phyloP scores from a whole-genome alignment of 371 early-diverging fungal genomes.

The Rhizopus delemar region DNA sequence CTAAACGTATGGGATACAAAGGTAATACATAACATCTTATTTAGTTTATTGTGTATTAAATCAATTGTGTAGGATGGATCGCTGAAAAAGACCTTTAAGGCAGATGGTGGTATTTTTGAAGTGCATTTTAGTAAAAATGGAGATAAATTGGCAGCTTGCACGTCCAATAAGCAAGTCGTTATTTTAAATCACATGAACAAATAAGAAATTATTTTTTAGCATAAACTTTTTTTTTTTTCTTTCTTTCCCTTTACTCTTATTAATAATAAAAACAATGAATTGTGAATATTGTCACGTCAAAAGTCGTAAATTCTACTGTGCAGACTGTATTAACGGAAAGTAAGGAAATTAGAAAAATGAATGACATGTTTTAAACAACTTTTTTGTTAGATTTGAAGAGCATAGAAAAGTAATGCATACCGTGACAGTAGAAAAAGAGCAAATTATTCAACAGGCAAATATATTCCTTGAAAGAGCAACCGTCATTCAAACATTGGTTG shows the following conservation, averaged over 20 bases:
- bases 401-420: constrained; percentile 41
- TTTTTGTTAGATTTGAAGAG: constrained; percentile 37
- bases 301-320: constrained; percentile 47
- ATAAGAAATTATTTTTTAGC: background rate
- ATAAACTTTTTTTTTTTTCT: background rate
- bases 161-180: constrained; percentile 53
- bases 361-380: background rate
- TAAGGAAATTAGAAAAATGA: constrained; percentile 10
- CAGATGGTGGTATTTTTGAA: constrained; percentile 78
- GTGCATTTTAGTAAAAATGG: constrained; percentile 72
- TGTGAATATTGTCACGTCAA: constrained; percentile 48
- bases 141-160: constrained; percentile 55
- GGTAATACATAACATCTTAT: constrained; percentile 35
- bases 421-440: constrained; percentile 39
- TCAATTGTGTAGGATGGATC: constrained; percentile 53
- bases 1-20: constrained; percentile 82
- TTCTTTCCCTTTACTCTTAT: background rate
- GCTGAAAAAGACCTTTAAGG: constrained; percentile 65
- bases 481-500: constrained; percentile 39
- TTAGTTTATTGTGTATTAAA: background rate
- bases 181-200: constrained; percentile 21
- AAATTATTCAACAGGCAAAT: constrained; percentile 43
- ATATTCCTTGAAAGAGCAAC: constrained; percentile 37
- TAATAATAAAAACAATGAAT: constrained; percentile 22
- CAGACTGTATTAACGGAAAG: constrained; percentile 44